These are phyloP conservation scores for Rosa rugosa DNA, from an alignment of 306 rosid genomes.

Conservation along the genomic window DNA sequence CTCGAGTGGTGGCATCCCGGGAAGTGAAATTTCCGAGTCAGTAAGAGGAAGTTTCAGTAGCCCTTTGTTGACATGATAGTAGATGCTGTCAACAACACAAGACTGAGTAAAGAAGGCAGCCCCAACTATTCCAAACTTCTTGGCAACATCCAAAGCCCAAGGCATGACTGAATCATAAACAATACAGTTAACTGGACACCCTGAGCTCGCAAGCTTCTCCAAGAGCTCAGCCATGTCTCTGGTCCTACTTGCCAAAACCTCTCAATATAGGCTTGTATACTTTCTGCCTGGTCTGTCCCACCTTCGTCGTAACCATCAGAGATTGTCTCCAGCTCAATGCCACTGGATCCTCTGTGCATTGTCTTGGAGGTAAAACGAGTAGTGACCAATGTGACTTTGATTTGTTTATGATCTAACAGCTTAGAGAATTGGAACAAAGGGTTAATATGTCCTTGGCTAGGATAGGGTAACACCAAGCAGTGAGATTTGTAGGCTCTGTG, in stretches of 20 bases:
- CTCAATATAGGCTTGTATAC: conserved; percentile 26
- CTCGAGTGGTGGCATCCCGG: background rate
- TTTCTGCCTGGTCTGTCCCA: background rate
- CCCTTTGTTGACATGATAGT: conserved; percentile 37
- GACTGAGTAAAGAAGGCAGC: conserved; percentile 54
- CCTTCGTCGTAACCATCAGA: conserved; percentile 45
- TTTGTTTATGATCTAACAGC: conserved; percentile 36
- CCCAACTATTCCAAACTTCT: conserved; percentile 38
- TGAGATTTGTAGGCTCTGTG: conserved; percentile 16
- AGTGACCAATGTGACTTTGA: conserved; percentile 32
- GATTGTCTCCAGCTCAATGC: conserved; percentile 27
- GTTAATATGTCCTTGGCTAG: conserved; percentile 15
- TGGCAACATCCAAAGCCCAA: conserved; percentile 52
- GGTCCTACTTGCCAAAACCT: conserved; percentile 34
- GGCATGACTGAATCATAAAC: conserved; percentile 42
- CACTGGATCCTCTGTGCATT: background rate
- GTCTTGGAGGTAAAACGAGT: conserved; percentile 20
- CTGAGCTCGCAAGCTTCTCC: conserved; percentile 18
- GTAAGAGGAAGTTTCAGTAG: conserved; percentile 36
- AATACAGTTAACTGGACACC: conserved; percentile 34
- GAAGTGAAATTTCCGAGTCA: background rate
- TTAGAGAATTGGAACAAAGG: conserved; percentile 46
- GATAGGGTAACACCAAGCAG: conserved; percentile 10
- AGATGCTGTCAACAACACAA: conserved; percentile 41
- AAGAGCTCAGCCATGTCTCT: conserved; percentile 37